These are phyloP conservation scores for Curvularia eragrostidis DNA, from an alignment of 2,329 filamentous ascomycete species.

Conservation along the genomic window DNA sequence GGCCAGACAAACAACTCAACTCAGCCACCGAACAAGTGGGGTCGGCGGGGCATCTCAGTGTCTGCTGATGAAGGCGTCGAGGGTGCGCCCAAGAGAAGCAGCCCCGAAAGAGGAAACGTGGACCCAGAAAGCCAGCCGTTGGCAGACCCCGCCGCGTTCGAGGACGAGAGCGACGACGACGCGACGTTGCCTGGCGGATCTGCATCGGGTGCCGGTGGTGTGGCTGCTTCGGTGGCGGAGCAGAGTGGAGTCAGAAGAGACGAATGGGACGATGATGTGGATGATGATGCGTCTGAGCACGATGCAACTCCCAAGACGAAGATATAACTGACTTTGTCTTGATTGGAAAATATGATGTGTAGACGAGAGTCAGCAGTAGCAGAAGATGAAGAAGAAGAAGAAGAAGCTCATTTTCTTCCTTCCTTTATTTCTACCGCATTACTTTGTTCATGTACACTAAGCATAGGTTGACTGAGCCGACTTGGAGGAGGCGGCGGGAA, in stretches of 20 bases:
- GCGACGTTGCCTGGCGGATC: constrained; percentile 35
- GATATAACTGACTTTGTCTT: background rate
- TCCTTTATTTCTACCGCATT: background rate
- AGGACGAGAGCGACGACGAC: constrained; percentile 54
- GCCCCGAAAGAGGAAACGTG: constrained; percentile 18
- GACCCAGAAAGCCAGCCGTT: constrained; percentile 49
- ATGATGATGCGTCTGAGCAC: constrained; percentile 45
- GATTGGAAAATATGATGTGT: background rate
- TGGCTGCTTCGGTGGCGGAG: constrained; percentile 14
- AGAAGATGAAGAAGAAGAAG: too few species aligned
- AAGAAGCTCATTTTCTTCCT: too few species aligned
- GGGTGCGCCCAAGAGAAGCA: constrained; percentile 38
- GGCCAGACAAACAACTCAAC: constrained; percentile 46
- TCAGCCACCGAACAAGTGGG: constrained; percentile 59
- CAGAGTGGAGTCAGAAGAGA: constrained; percentile 47
- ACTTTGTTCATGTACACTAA: background rate
- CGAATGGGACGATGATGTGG: constrained; percentile 50
- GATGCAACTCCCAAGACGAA: constrained; percentile 27
- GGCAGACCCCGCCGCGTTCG: constrained; percentile 56
- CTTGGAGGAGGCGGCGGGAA: too few species aligned
- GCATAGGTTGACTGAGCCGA: too few species aligned
- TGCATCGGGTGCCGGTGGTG: background rate
- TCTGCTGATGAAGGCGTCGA: constrained; percentile 63
- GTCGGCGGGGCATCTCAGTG: constrained; percentile 64
- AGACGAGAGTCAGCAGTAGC: background rate